Percentiles rank a stretch among this genome's conserved stretches.
These are phyloP conservation scores for Tilletiaria anomala DNA, from an alignment of 1,284 basidiomycete genomes.

Conservation along the genomic window DNA sequence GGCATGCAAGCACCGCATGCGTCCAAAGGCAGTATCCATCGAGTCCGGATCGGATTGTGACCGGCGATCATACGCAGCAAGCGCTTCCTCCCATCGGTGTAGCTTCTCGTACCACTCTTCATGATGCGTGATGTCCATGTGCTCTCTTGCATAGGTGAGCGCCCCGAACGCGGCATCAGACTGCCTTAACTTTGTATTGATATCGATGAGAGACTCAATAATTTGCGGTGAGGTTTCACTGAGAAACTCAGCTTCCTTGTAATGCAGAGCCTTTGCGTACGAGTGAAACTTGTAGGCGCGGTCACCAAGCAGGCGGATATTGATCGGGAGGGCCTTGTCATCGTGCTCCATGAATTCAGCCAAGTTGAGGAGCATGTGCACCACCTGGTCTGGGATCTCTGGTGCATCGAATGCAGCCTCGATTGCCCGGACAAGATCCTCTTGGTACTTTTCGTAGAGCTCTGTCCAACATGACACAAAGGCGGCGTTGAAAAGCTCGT, in stretches of 20 bases:
- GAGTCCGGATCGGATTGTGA: slow-evolving; percentile 47
- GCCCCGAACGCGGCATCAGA: slow-evolving; percentile 36
- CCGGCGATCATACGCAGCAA: slow-evolving; percentile 65
- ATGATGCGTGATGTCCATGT: slow-evolving; percentile 63
- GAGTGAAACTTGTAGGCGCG: slow-evolving; percentile 83
- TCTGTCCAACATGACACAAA: slow-evolving; percentile 97
- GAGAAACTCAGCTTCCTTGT: slow-evolving; percentile 97
- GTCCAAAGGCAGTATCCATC: slow-evolving; percentile 59
- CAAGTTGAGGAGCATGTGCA: slow-evolving; percentile 86
- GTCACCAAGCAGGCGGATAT: slow-evolving; percentile 80
- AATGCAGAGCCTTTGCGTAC: slow-evolving; percentile 94
- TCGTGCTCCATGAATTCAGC: slow-evolving; percentile 99
- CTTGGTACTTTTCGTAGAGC: slow-evolving; percentile 56
- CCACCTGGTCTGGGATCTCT: slow-evolving; percentile 71
- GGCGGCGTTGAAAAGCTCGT: slow-evolving; percentile 93
- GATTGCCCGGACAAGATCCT: slow-evolving; percentile 64
- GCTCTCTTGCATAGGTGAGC: slow-evolving; percentile 32
- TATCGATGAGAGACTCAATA: slow-evolving; percentile 86
- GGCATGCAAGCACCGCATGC: slow-evolving; percentile 91
- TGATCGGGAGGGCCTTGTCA: slow-evolving; percentile 87
- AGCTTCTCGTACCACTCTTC: slow-evolving; percentile 98
- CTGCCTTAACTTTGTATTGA: slow-evolving; percentile 94
- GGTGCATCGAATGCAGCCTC: slow-evolving; percentile 71
- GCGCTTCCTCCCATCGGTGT: slow-evolving; percentile 88
- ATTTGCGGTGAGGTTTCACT: slow-evolving; percentile 65